Evolutionary conservation across 2,329 filamentous ascomycete species (phyloP), one percentile per base, ranked within the genome.

Genomic region (Cladosporium sp.): DNA sequence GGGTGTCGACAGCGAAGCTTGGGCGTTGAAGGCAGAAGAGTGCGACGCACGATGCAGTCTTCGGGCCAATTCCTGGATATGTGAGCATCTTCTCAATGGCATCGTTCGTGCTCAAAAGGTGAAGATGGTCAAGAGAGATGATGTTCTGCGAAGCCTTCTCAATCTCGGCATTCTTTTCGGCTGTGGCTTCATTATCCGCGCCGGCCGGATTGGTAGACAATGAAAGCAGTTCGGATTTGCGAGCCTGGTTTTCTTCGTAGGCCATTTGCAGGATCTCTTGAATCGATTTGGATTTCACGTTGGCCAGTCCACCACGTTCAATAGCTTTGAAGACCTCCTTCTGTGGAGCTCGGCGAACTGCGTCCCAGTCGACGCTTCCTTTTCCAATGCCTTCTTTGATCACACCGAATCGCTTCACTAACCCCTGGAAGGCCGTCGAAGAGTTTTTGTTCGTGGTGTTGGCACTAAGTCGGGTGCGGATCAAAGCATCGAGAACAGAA

Each of bases 281-380:
- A 63, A 95, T 88, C 58, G 84, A 76, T 49, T 78, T 83, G 54
- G 82, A 84, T 68, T 91, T 93, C 13, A 76, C 75, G n/a, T 80
- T 77, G 2, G 82, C 85, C 2, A 91, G 73, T 0, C 89, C 89
- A 9, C 87, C 87, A 7, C 72, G 70, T 59, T 82, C 83, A 63
- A 93, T 89, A 0, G 86, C 80, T 46, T 84, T 72, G 43, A 79
- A 80, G n/a, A 93, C 74, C 5, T 85, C 80, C 37, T 78, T 73
- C 4, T 80, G 65, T 1, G 80, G 68, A 1, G 83, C 80, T 22
- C 72, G 67, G 18, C 82, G 79, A 1, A 91, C 84, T 9, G 80
- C 81, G 59, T 89, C 81, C 85, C 86, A 92, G 64, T 90, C 75
- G 7, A 90, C 84, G 51, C 84, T 87, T 3, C 84, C 85, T 59